phyloP scores from a whole-genome alignment of 371 early-diverging fungal species.

The Dichotomocladium elegans region DNA sequence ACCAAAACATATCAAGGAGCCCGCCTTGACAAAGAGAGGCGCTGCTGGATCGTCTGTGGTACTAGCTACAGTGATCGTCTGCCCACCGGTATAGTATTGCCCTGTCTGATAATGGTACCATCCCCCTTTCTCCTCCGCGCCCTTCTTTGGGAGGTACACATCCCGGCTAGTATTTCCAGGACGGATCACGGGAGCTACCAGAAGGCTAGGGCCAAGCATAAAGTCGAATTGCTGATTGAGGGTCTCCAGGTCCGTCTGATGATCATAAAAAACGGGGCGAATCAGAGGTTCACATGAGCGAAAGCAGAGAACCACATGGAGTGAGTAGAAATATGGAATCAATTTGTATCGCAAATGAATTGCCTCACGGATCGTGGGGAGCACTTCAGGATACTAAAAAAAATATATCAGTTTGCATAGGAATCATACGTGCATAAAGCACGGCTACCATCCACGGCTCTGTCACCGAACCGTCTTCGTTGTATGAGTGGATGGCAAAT shows the following conservation, averaged over 20 bases:
- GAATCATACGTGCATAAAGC: not conserved
- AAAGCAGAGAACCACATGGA: constrained; percentile 30
- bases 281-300: constrained; percentile 42
- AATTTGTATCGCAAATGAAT: constrained; percentile 52
- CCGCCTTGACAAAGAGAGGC: constrained; percentile 32
- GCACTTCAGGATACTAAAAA: constrained; percentile 32
- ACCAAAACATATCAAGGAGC: constrained; percentile 26
- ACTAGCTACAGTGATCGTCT: constrained; percentile 17
- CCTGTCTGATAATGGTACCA: constrained; percentile 46
- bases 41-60: constrained; percentile 17
- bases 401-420: not conserved
- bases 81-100: constrained; percentile 18
- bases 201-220: constrained; percentile 49
- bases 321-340: constrained; percentile 56
- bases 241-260: constrained; percentile 41
- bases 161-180: constrained; percentile 15
- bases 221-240: constrained; percentile 49
- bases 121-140: too few species aligned
- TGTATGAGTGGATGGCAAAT: constrained; percentile 63
- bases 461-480: constrained; percentile 49
- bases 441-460: constrained; percentile 59
- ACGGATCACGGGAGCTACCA: constrained; percentile 50
- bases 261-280: constrained; percentile 53
- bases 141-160: constrained; percentile 34
- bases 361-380: constrained; percentile 49